These are phyloP conservation scores for Irpex lacteus DNA, from an alignment of 1,284 basidiomycete species.

Conservation along the genomic window DNA sequence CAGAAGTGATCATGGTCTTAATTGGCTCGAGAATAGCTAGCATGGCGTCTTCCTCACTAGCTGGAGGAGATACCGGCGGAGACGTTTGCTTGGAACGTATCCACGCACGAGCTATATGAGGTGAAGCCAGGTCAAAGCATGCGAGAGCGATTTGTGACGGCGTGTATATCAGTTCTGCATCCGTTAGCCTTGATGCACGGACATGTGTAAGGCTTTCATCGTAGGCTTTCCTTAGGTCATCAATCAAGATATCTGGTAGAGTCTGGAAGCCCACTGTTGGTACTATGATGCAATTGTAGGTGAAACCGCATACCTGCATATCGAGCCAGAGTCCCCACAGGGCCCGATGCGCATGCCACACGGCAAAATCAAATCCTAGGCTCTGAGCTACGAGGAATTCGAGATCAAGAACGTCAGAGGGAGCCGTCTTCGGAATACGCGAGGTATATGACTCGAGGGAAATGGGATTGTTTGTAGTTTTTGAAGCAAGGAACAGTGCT, in stretches of 20 bases:
- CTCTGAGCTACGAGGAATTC: constrained; percentile 97
- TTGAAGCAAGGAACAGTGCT: constrained; percentile 91
- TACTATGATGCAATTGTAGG: too few species aligned
- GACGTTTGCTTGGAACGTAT: constrained; percentile 43
- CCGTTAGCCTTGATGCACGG: constrained; percentile 78
- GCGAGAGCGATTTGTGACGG: constrained; percentile 95
- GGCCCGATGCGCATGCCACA: constrained; percentile 88
- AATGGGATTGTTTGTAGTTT: constrained; percentile 94
- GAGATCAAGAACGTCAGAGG: constrained; percentile 84
- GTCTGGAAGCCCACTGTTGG: constrained; percentile 34
- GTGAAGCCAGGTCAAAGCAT: constrained; percentile 66
- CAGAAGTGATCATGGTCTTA: constrained; percentile 50
- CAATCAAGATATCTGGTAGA: constrained; percentile 42
- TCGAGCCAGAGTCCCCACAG: constrained; percentile 91
- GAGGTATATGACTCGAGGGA: constrained; percentile 82
- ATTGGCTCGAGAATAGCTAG: constrained; percentile 47
- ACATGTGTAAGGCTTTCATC: constrained; percentile 61
- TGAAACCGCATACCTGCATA: constrained; percentile 63
- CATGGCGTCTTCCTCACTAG: constrained; percentile 5
- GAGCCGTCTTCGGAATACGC: constrained; percentile 75
- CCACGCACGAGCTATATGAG: constrained; percentile 66
- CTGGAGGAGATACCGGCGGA: constrained; percentile 14
- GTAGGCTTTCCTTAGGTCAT: constrained; percentile 48
- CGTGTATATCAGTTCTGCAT: constrained; percentile 89
- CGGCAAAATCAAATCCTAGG: constrained; percentile 88